Conservation (phyloP, 108 stramenopile genomes). For the Pseudonitzschia pungens region DNA sequence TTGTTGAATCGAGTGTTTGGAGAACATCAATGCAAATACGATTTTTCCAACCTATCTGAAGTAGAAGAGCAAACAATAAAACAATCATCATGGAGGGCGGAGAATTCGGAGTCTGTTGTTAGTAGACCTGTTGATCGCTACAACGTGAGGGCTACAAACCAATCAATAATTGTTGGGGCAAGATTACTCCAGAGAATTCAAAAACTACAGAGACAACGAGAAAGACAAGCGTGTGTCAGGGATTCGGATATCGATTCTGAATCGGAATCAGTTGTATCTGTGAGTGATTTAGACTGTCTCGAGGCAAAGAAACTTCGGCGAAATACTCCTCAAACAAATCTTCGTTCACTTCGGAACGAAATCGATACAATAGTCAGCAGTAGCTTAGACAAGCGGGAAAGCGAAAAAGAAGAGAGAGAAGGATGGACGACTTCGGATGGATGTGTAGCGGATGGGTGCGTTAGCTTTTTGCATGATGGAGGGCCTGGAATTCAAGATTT, state of each 20-base stretch:
- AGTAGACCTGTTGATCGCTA: not conserved
- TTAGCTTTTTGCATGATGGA: not conserved
- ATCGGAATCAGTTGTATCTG: not conserved
- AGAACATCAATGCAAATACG: not conserved
- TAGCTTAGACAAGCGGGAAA: not conserved
- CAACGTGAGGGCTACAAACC: not conserved
- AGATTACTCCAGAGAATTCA: not conserved
- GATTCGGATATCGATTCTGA: not conserved
- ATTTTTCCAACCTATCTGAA: not conserved
- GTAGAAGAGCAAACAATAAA: too few species aligned
- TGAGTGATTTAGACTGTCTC: not conserved
- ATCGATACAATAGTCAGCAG: not conserved
- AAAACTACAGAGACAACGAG: not conserved
- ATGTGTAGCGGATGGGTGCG: not conserved
- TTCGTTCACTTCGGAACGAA: not conserved
- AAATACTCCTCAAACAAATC: not conserved
- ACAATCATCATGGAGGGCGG: not conserved
- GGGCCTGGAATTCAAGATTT: not conserved
- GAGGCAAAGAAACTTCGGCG: not conserved
- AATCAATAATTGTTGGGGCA: not conserved
- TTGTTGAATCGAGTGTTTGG: not conserved
- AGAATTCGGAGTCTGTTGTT: not conserved
- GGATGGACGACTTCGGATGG: not conserved
- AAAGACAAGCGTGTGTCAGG: not conserved
- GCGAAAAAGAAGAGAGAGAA: constrained; percentile 1